Evolutionary conservation across 2,329 filamentous ascomycete genomes (phyloP), one percentile per base, ranked within the genome.

Genomic region (Beauveria varroae): DNA sequence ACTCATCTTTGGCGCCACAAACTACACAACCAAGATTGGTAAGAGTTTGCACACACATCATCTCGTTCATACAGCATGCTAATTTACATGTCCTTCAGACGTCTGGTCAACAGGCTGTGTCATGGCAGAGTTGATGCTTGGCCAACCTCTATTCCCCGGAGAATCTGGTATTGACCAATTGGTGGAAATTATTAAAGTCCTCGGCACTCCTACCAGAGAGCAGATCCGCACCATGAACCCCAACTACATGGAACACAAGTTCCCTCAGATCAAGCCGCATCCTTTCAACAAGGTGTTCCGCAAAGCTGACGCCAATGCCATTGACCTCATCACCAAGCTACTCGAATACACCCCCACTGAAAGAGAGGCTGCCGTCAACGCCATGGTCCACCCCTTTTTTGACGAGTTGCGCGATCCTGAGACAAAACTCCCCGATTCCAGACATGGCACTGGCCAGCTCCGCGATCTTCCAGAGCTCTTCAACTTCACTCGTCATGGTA

Each of bases 161-260:
- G 95, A 99, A 77, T 99, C 95, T 53, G 95, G 95, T 66, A 99
- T 99, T 71, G 95, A 99, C 73, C 95, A 99, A 75, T 81, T 99
- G 54, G 95, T 99, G 51, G 95, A 99, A 77, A 99, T 99, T 74
- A 99, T 99, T 83, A 99, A 99, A 79, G 93, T 99, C 58, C 81
- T 99, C 64, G 95, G 95, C 63, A 99, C 95, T 20, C 95, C 95
- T 20, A 98, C 95, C 41, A 86, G 95, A 66, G 95, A 99, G 75
- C 95, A 99, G 77, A 99, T 99, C 71, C 90, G 95, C 68, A 99
- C 95, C 67, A 99, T 99, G 95, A 99, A 99, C 77, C 95, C 95
- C 63, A 99, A 99, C 78, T 99, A 99, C 78, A 99, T 99, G 95
- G 95, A 99, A 79, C 95, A 99, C 81, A 98, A 98, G 80, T 99